phyloP scores from a whole-genome alignment of 148 eudicot species.

The Vaccinium vitisidaea region DNA sequence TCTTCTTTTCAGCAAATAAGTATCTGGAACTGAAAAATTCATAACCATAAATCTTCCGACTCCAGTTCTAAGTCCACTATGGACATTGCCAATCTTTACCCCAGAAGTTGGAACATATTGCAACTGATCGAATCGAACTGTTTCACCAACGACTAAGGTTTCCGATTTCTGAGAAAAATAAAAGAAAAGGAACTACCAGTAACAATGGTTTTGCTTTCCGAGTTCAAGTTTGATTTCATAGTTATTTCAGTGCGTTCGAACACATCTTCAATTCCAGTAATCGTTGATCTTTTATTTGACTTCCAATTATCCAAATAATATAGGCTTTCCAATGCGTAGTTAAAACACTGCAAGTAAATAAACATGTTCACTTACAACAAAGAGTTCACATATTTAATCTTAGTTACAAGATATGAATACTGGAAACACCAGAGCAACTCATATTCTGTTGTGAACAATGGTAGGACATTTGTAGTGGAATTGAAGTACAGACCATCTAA shows the following conservation, averaged over 20 bases:
- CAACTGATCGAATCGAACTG: neutral
- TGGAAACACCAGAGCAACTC: neutral
- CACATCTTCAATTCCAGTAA: neutral
- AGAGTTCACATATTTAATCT: neutral
- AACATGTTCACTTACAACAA: neutral
- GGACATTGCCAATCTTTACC: neutral
- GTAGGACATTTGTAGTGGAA: neutral
- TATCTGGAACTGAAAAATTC: neutral
- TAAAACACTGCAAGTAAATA: neutral
- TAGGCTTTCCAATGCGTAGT: neutral
- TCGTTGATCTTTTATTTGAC: neutral
- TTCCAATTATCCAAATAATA: neutral
- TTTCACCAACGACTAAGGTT: neutral
- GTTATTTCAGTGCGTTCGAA: neutral
- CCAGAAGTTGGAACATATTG: neutral
- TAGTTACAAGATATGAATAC: neutral
- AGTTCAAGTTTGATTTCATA: neutral
- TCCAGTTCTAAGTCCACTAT: neutral
- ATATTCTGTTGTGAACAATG: neutral
- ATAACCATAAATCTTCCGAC: neutral
- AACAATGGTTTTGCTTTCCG: neutral
- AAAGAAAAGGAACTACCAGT: neutral
- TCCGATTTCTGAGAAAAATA: neutral
- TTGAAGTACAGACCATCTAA: neutral
- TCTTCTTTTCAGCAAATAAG: neutral